Evolutionary conservation across 345 rosid species (phyloP), one percentile per base, ranked within the genome.

Genomic region (Boechera divaricarpa): DNA sequence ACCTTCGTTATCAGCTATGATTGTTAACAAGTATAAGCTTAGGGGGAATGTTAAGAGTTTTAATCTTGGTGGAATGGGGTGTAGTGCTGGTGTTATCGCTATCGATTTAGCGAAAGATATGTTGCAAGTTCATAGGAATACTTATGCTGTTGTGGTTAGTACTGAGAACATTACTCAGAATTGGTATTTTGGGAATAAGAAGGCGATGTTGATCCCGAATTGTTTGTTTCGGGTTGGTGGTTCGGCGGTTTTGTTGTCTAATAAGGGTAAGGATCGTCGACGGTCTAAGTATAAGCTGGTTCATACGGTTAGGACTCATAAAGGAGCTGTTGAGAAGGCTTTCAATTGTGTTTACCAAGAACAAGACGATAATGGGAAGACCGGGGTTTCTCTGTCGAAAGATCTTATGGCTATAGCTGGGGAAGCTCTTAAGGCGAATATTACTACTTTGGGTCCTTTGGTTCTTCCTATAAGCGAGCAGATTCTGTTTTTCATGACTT

Each of bases 361-460:
- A 65, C 90, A 94, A 73, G 98, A 94, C 24, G 90, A 78, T 63
- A 82, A 41, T 2, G 98, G 94, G 0, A 87, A 94, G 79, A 90
- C 89, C 0, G 96, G 98, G 15, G 98, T 94, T 60, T 87, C 97
- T 0, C 76, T 93, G 80, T 93, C 98, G 0, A 93, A 93, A 71
- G 97, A 93, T 77, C 86, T 93, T 26, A 88, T 91, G 98, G 91
- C 91, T 12, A 90, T 93, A 56, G 97, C 98, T 12, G 98, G 98
- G 2, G 88, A 82, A 42, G 98, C 97, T 1, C 90, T 93, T 7
- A 93, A 93, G 85, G 83, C 90, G 4, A 91, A 90, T 57, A 91
- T 94, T 53, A 94, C 97, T 5, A 90, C 96, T 6, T 72, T 94
- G 66, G 98, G 98, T 62, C 98, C 98, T 55, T 77, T 94, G 69